Base-by-base conservation (phyloP, 129 eudicot genomes). In the Escallonia herrerae region DNA sequence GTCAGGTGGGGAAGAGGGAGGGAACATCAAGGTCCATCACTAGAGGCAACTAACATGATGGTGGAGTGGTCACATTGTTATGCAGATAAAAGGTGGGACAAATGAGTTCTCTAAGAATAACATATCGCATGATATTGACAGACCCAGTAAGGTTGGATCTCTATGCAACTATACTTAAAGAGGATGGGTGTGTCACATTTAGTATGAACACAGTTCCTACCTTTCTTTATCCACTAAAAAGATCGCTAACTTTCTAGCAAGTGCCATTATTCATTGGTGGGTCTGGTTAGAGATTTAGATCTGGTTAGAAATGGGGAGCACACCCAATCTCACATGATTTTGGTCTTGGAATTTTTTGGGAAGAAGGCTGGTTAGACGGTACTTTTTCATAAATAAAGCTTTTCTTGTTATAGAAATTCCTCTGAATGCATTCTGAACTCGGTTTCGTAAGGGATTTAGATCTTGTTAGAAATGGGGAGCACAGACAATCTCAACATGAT, bases 51-150 rank as follows among this genome's bases (percentile, higher is more conserved):
- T 66, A 80, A 83, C 86, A 81, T 83, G 78, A 70, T 67, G 78
- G 85, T 82, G 89, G 80, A 72, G 74, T 77, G 84, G 77, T 70
- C 83, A 78, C 72, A 68, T 55, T 77, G 76, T 70, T 70, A 66
- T 64, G 79, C 66, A 76, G 84, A 80, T 63, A 77, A 76, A 80
- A 86, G 73, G 83, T 74, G 74, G 74, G 74, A 65, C 73, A 61
- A 60, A 57, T 15, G 15, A 58, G 41, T 65, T 59, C 71, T 52
- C 61, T 15, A 9, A 48, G 43, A 57, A 47, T 53, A 79, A 45
- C 66, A 76, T 65, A 76, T 67, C 71, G 40, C 64, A 48, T 69
- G 64, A 63, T 60, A 14, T 47, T 71, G 71, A 70, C 46, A 58
- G 60, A 69, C 79, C 81, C 84, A 83, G 60, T 65, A 66, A 72